Evolutionary conservation across 2,329 filamentous ascomycete species (phyloP), one percentile per base, ranked within the genome.

Genomic region (Colletotrichum sojae): DNA sequence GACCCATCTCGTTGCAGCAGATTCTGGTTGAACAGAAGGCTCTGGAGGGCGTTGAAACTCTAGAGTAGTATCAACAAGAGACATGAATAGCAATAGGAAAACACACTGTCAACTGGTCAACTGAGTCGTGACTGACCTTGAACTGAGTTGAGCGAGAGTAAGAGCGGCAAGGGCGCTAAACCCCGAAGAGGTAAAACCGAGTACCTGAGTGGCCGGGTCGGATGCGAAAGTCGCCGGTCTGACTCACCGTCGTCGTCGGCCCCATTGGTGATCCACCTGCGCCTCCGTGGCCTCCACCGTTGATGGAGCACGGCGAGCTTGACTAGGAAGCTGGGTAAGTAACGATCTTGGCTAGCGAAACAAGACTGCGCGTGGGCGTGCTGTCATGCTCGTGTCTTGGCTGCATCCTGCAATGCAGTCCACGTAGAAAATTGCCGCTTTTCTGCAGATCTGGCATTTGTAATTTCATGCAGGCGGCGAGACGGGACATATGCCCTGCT

Each of bases 1-100:
- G 76, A 60, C 75, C 77, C 51, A 59, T 79, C 64, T 80, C 78
- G 60, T 74, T 80, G 61, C 72, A 74, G 71, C 78, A 79, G 71
- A 80, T 80, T 61, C 73, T 39, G 62, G 73, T 69, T 25, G 75
- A 78, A 66, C 74, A 78, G 55, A 73, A 72, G 49, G 68, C 68
- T 68, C 67, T 72, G 40, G 71, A 76, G 69, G 71, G 71, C 27
- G 71, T 63, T 18, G 22, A 25, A 25, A 5, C 22, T 25, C 22
- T 25, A 25, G 22, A 25, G 22, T 25, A 25, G 22, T 25, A 25
- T 25, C 22, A 25, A 25, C 22, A 25, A 25, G 22, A 25, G 22
- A 25, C 22, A 25, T 4, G 22, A 25, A 25, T 25, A 25, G 22
- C 22, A 25, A 25, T 10, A 36, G 31, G 31, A 9, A 36, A 8